A percentile compares a stretch with the other conserved stretches of the same genome.
These are phyloP conservation scores for Delphinella strobiligena DNA, from an alignment of 2,329 filamentous ascomycete genomes.

Conservation along the genomic window DNA sequence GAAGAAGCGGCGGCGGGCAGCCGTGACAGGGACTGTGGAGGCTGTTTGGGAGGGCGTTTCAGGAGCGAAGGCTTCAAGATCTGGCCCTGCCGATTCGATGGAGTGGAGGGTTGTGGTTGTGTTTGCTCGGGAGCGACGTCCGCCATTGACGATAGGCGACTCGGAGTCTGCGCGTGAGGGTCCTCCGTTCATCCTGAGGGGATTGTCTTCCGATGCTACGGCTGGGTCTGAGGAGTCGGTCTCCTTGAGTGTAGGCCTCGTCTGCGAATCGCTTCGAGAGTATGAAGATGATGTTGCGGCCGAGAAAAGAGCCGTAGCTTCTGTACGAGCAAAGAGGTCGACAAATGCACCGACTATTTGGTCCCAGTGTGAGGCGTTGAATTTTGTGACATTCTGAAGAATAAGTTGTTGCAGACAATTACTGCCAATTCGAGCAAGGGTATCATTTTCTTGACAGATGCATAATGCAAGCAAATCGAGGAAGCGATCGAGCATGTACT, in stretches of 20 bases:
- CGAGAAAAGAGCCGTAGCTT: conserved; percentile 88
- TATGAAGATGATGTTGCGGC: conserved; percentile 48
- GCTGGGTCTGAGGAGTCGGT: conserved; percentile 22
- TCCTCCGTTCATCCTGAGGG: conserved; percentile 30
- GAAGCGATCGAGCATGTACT: conserved; percentile 98
- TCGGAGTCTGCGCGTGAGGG: neutral
- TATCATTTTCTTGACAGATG: conserved; percentile 98
- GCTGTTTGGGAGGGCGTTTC: conserved; percentile 64
- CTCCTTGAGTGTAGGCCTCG: conserved; percentile 32
- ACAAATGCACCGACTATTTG: conserved; percentile 95
- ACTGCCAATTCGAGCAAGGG: conserved; percentile 91
- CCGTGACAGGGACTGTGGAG: conserved; percentile 84
- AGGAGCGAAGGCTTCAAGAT: conserved; percentile 80
- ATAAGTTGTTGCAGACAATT: conserved; percentile 97
- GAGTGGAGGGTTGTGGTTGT: conserved; percentile 6
- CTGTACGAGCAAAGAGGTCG: conserved; percentile 87
- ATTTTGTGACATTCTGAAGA: conserved; percentile 89
- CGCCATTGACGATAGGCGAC: neutral
- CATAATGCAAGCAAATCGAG: conserved; percentile 86
- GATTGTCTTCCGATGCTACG: conserved; percentile 26
- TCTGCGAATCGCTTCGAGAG: conserved; percentile 8
- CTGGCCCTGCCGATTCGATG: conserved; percentile 21
- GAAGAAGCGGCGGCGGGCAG: conserved; percentile 87
- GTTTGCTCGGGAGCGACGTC: conserved; percentile 1
- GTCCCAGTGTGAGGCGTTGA: conserved; percentile 75